phyloP scores from a whole-genome alignment of 192 early-diverging fungal genomes.

The Haplosporangium gracile region DNA sequence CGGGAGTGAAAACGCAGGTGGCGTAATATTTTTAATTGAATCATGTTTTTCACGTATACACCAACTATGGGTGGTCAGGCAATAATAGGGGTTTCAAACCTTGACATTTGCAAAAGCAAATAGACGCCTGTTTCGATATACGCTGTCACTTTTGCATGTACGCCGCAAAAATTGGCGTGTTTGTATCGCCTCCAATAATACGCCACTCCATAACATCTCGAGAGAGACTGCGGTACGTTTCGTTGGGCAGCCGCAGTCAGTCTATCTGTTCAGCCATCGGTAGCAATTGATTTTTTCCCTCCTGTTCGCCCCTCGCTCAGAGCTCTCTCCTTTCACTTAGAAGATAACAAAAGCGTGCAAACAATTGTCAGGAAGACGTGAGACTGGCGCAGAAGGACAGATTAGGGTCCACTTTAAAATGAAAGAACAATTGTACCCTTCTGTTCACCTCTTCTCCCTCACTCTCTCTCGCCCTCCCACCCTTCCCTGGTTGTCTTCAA shows the following conservation, averaged over 20 bases:
- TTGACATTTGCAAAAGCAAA: no score
- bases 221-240: neutral
- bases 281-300: neutral
- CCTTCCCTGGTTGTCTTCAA: no score
- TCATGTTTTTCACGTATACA: no score
- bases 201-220: no score
- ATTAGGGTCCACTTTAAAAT: neutral
- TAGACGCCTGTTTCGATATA: no score
- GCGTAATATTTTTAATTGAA: no score
- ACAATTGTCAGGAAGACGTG: neutral
- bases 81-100: no score
- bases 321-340: neutral
- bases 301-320: neutral
- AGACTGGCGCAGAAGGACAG: conserved; percentile 1
- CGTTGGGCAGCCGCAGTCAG: neutral
- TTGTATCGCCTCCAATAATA: no score
- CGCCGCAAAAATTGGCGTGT: no score
- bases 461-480: neutral
- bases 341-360: neutral
- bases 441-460: neutral
- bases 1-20: no score
- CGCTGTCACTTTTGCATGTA: no score
- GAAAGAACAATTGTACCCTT: neutral
- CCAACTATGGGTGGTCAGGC: no score
- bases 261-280: neutral